Percentiles rank a stretch among this genome's conserved stretches.
Conservation (phyloP, 73 alveolate genomes). For the Stentor coeruleus region DNA sequence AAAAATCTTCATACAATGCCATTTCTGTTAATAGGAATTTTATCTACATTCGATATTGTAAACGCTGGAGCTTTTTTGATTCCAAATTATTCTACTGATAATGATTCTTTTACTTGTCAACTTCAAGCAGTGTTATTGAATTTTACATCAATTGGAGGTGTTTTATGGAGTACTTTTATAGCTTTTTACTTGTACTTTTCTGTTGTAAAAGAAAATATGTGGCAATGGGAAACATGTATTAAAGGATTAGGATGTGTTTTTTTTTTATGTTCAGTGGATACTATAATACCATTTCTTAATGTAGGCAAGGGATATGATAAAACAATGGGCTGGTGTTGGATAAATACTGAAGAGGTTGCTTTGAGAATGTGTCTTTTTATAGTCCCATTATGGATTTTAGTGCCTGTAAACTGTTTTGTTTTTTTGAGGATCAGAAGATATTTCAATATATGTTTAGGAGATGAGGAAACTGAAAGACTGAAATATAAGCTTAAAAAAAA, state of each 20-base stretch:
- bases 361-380: not conserved
- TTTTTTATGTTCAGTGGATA: not conserved
- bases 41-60: not conserved
- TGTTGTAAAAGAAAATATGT: too few species aligned
- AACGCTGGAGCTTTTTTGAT: not conserved
- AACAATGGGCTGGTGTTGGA: not conserved
- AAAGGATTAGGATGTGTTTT: too few species aligned
- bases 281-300: not conserved
- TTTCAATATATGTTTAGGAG: not conserved
- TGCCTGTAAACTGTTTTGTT: not conserved
- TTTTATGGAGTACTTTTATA: not conserved
- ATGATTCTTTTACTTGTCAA: not conserved
- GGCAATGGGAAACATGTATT: too few species aligned
- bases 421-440: not conserved
- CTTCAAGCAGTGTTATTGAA: not conserved
- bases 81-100: not conserved
- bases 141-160: not conserved
- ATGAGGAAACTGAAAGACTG: not conserved
- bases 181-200: too few species aligned
- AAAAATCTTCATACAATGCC: not conserved
- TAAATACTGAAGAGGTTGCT: not conserved
- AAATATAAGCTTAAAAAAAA: too few species aligned
- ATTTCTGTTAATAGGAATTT: not conserved
- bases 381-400: not conserved
- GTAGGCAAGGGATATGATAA: not conserved